phyloP scores from a whole-genome alignment of 371 early-diverging fungal species.

The Circinella umbellata region DNA sequence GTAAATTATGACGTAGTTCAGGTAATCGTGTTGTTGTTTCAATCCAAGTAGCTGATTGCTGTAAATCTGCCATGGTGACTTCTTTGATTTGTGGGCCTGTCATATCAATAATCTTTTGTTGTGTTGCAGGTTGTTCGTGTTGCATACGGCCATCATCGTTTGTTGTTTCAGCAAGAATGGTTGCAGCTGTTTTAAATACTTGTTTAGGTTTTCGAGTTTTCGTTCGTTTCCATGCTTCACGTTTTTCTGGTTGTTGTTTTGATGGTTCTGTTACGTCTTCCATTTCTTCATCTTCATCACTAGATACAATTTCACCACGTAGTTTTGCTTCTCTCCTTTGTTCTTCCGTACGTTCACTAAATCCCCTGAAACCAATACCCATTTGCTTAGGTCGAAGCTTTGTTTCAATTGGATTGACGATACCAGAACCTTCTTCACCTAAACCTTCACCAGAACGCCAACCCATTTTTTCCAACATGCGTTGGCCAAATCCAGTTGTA shows the following conservation, averaged over 20 bases:
- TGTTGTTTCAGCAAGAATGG: slow-evolving; percentile 51
- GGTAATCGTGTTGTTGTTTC: slow-evolving; percentile 64
- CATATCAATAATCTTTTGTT: slow-evolving; percentile 83
- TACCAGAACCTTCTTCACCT: slow-evolving; percentile 83
- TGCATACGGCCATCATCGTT: slow-evolving; percentile 11
- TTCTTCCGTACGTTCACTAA: slow-evolving; percentile 71
- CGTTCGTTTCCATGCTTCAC: slow-evolving; percentile 58
- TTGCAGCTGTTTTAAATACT: slow-evolving; percentile 77
- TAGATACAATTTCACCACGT: slow-evolving; percentile 18
- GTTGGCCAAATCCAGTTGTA: slow-evolving; percentile 76
- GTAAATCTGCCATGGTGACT: slow-evolving; percentile 51
- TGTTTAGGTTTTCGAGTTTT: slow-evolving; percentile 44
- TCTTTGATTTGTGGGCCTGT: slow-evolving; percentile 75
- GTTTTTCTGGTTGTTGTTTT: slow-evolving; percentile 22
- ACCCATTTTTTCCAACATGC: slow-evolving; percentile 87
- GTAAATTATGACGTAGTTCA: slow-evolving; percentile 82
- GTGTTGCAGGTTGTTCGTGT: slow-evolving; percentile 32
- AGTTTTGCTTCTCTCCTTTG: slow-evolving; percentile 53
- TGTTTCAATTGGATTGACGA: slow-evolving; percentile 87
- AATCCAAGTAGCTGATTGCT: slow-evolving; percentile 48
- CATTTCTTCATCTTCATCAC: slow-evolving; percentile 25
- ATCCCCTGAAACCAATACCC: slow-evolving; percentile 82
- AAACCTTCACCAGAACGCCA: slow-evolving; percentile 77
- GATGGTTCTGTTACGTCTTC: slow-evolving; percentile 1
- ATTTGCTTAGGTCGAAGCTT: slow-evolving; percentile 79